These are phyloP conservation scores for Pachyrhizus erosus DNA, from an alignment of 306 rosid genomes.

Conservation along the genomic window DNA sequence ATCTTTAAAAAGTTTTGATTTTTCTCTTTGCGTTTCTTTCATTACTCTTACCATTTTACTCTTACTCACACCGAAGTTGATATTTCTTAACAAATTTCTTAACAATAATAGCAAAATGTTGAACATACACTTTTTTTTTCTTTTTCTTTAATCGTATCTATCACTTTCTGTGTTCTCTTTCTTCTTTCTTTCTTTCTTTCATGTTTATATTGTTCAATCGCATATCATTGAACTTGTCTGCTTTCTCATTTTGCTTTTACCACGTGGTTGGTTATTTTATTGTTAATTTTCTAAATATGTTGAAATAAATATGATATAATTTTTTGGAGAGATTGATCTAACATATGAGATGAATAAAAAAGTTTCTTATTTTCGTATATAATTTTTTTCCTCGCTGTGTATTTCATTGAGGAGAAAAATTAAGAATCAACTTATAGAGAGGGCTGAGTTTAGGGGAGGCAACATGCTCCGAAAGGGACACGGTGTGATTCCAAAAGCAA, in stretches of 20 bases:
- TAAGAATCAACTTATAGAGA: not conserved
- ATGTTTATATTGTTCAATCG: not conserved
- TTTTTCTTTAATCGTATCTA: not conserved
- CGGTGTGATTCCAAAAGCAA: constrained; percentile 28
- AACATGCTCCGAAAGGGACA: constrained; percentile 44
- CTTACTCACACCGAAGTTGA: not conserved
- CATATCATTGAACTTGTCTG: not conserved
- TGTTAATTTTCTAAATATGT: too few species aligned
- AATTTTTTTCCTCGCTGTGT: not conserved
- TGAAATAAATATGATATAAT: too few species aligned
- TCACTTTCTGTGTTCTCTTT: not conserved
- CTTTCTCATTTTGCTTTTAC: not conserved
- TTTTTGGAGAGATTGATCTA: not conserved
- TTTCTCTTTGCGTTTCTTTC: not conserved
- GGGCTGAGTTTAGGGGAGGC: not conserved
- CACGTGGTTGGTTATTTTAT: not conserved
- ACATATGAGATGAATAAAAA: not conserved
- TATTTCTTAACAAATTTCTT: not conserved
- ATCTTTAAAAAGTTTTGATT: not conserved
- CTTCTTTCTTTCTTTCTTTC: not conserved
- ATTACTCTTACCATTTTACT: not conserved
- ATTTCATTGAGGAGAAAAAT: not conserved
- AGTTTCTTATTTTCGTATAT: not conserved
- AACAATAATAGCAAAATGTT: too few species aligned
- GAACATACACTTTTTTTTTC: too few species aligned